These are phyloP conservation scores for Fibroporia radiculosa DNA, from an alignment of 768 basidiomycete species.

Conservation along the genomic window DNA sequence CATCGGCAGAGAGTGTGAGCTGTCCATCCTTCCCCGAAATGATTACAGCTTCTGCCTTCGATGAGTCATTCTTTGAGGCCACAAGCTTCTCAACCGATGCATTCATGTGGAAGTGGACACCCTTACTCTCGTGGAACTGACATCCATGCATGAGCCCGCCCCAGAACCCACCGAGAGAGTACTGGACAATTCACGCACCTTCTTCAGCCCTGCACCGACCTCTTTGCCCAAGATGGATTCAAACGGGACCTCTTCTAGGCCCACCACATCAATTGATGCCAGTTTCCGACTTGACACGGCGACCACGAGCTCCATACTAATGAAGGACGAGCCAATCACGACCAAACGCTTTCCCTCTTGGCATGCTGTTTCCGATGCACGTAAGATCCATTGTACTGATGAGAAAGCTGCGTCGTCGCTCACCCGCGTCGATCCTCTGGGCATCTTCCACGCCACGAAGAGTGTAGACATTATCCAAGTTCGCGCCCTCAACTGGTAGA, in stretches of 20 bases:
- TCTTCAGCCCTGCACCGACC: conserved; percentile 69
- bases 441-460: conserved; percentile 66
- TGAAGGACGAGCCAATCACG: conserved; percentile 85
- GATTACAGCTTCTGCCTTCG: conserved; percentile 17
- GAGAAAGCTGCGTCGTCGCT: conserved; percentile 9
- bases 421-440: conserved; percentile 64
- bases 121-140: conserved; percentile 77
- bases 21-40: conserved; percentile 46
- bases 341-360: conserved; percentile 72
- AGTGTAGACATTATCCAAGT: conserved; percentile 71
- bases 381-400: too few relatives aligned
- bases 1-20: conserved; percentile 59
- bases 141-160: too few relatives aligned
- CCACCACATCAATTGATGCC: conserved; percentile 77
- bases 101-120: conserved; percentile 79
- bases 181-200: conserved; percentile 41
- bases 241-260: conserved; percentile 77
- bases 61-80: conserved; percentile 16
- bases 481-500: conserved; percentile 68
- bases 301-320: conserved; percentile 87
- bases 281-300: conserved; percentile 68
- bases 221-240: conserved; percentile 74
- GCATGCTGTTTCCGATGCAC: conserved; percentile 34
- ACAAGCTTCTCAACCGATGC: conserved; percentile 58
- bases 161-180: neutral